Evolutionary conservation across 345 rosid species (phyloP), one percentile per base, ranked within the genome.

Genomic region (Adansonia digitata): DNA sequence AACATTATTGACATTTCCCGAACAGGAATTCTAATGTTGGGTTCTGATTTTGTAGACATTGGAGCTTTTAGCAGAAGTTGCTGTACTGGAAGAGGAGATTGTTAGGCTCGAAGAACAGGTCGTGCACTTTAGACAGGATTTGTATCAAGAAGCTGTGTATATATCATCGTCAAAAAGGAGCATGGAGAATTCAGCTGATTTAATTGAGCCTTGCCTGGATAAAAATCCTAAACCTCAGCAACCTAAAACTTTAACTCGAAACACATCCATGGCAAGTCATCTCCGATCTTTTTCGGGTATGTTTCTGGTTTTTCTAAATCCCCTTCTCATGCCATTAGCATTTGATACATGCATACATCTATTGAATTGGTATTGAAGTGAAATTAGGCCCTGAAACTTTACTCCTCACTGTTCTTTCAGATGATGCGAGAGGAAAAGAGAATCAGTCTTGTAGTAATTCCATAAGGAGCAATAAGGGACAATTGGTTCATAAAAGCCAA

Each of bases 31-130:
- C 74, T 75, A 70, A 78, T 48, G 69, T 52, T 76, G 68, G 45
- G 35, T 77, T 82, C 72, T 77, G 35, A 53, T 79, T 62, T 73
- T 79, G 84, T 78, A 94, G 98, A 87, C 88, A 12, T 80, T 89
- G 75, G 92, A 91, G 88, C 92, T 94, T 74, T 88, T 94, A 27
- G 98, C 98, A 5, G 98, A 94, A 84, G 98, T 94, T 48, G 98
- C 98, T 51, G 97, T 94, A 51, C 49, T 92, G 71, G 98, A 94
- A 79, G 98, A 94, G 83, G 98, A 94, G 75, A 81, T 90, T 67
- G 89, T 84, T 35, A 84, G 97, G 78, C 90, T 94, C 10, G 98
- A 94, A 82, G 97, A 94, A 77, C 87, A 82, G 75, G 85, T 90
- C 20, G 92, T 92, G 71, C 87, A 88, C 83, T 86, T 83, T 59